Conservation (phyloP, 208 protist species). For the Acanthamoeba lenticulata region DNA sequence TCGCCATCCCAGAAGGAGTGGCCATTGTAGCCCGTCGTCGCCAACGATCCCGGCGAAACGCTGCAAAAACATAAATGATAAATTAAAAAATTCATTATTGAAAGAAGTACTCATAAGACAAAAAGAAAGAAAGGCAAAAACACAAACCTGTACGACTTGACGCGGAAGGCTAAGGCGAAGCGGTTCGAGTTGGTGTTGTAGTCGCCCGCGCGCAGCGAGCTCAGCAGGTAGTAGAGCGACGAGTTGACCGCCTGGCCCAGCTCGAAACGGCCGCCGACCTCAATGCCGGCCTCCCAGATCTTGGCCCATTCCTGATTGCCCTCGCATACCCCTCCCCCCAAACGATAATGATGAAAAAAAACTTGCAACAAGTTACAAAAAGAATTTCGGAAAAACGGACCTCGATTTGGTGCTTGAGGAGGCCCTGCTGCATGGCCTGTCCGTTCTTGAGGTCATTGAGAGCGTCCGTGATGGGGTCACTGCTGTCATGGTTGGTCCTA, state of each 20-base stretch:
- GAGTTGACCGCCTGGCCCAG: conserved; percentile 31
- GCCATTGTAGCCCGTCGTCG: conserved; percentile 75
- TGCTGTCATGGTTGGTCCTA: conserved; percentile 27
- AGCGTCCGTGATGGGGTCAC: background rate
- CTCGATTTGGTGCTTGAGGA: background rate
- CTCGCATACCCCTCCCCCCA: too few species aligned
- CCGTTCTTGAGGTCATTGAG: background rate
- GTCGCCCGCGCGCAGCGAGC: background rate
- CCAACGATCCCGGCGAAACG: conserved; percentile 70
- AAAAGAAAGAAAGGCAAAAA: too few species aligned
- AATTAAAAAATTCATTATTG: background rate
- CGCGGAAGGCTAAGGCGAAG: background rate
- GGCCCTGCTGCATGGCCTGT: background rate
- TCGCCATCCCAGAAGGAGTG: conserved; percentile 77
- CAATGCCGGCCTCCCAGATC: conserved; percentile 36
- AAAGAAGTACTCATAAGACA: background rate
- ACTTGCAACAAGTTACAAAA: background rate
- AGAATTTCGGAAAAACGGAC: background rate
- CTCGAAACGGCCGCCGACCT: background rate
- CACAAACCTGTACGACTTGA: background rate
- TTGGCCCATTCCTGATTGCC: background rate
- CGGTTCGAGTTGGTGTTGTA: background rate
- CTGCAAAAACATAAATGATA: background rate
- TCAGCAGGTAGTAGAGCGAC: conserved; percentile 8
- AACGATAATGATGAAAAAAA: too few species aligned